These are phyloP conservation scores for Lithospermum erythrorhizon DNA, from an alignment of 257 asterid species.

Conservation along the genomic window DNA sequence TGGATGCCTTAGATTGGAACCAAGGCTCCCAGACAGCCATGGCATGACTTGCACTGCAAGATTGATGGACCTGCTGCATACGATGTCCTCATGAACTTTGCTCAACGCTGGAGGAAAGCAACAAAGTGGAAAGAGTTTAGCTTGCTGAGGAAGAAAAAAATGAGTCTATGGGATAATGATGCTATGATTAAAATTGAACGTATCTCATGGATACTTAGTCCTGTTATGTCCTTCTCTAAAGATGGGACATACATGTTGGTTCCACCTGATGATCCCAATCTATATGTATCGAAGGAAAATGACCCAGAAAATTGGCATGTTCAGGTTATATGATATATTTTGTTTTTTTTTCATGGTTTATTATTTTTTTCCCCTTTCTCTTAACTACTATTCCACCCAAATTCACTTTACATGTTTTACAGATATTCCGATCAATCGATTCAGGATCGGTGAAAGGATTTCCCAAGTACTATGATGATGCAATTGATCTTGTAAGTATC, in stretches of 20 bases:
- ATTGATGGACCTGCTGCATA: slow-evolving; percentile 96
- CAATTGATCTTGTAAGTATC: slow-evolving; percentile 44
- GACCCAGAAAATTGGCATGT: slow-evolving; percentile 79
- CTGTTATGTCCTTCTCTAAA: slow-evolving; percentile 37
- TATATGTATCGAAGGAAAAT: slow-evolving; percentile 43
- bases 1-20: slow-evolving; percentile 29
- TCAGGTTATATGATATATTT: slow-evolving; percentile 35
- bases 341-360: slow-evolving; percentile 5
- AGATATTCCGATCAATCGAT: slow-evolving; percentile 91
- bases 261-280: slow-evolving; percentile 57
- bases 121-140: slow-evolving; percentile 83
- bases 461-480: slow-evolving; percentile 48
- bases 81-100: slow-evolving; percentile 89
- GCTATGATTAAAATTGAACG: slow-evolving; percentile 87
- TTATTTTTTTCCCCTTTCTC: slow-evolving; percentile 10
- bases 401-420: slow-evolving; percentile 15
- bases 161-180: slow-evolving; percentile 73
- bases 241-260: slow-evolving; percentile 34
- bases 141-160: slow-evolving; percentile 42
- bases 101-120: slow-evolving; percentile 95
- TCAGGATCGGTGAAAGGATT: slow-evolving; percentile 83
- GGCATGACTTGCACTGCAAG: slow-evolving; percentile 94
- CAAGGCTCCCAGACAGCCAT: slow-evolving; percentile 89
- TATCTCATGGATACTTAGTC: slow-evolving; percentile 88
- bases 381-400: slow-evolving; percentile 8